Percentiles rank a stretch among this genome's conserved stretches.
phyloP scores from a whole-genome alignment of 768 basidiomycete species.

The Amanita jacksonii region DNA sequence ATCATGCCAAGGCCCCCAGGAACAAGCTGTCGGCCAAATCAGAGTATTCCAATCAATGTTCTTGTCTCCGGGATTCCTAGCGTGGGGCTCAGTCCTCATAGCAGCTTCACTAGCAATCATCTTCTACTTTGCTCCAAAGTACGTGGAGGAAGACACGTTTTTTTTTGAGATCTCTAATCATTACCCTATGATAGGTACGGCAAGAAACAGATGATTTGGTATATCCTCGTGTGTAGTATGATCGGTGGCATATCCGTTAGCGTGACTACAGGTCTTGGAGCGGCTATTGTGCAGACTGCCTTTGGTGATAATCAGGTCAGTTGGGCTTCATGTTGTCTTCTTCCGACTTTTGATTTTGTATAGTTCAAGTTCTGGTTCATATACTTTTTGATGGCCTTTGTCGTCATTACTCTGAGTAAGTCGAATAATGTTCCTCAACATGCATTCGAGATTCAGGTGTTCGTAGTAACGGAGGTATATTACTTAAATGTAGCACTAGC shows the following conservation, averaged over 20 bases:
- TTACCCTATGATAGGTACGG: conserved; percentile 50
- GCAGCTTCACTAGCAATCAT: conserved; percentile 57
- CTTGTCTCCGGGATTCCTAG: conserved; percentile 75
- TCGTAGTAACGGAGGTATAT: conserved; percentile 78
- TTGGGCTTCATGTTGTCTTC: conserved; percentile 5
- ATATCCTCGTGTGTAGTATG: conserved; percentile 90
- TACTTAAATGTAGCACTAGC: conserved; percentile 95
- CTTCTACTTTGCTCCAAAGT: conserved; percentile 77
- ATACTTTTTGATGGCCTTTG: conserved; percentile 80
- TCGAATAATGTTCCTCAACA: conserved; percentile 12
- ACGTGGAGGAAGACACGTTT: no score
- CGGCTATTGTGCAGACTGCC: conserved; percentile 77
- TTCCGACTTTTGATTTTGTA: background rate
- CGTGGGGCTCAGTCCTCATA: conserved; percentile 57
- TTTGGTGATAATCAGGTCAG: conserved; percentile 70
- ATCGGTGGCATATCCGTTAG: conserved; percentile 94
- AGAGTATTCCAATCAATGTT: conserved; percentile 69
- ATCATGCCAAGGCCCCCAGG: conserved; percentile 46
- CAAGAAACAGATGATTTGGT: conserved; percentile 90
- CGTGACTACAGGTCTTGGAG: conserved; percentile 89
- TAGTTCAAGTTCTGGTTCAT: conserved; percentile 91
- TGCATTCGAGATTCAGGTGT: conserved; percentile 8
- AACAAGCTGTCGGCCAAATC: conserved; percentile 62
- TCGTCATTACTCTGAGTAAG: conserved; percentile 72
- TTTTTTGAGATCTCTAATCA: no score